Conservation (phyloP, 1,139 yeast species). For the Lodderomyces parapsilosis region DNA sequence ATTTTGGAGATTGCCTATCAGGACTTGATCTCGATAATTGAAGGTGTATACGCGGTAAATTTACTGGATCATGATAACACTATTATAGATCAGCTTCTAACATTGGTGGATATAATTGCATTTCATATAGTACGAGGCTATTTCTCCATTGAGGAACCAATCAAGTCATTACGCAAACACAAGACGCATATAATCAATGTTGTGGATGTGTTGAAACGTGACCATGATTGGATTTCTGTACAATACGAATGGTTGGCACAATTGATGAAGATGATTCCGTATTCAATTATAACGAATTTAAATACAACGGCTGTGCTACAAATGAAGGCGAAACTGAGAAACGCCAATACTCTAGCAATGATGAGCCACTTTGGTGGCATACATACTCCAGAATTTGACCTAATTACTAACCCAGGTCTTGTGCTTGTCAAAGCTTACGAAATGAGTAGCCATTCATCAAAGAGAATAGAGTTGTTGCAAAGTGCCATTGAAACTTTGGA, state of each 20-base stretch:
- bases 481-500: constrained; percentile 30
- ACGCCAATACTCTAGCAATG: constrained; percentile 9
- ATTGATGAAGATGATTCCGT: constrained; percentile 46
- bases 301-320: constrained; percentile 12
- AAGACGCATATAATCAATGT: constrained; percentile 56
- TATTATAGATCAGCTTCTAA: constrained; percentile 36
- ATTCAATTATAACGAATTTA: constrained; percentile 34
- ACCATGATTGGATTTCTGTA: constrained; percentile 38
- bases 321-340: constrained; percentile 11
- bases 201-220: constrained; percentile 16
- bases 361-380: constrained; percentile 36
- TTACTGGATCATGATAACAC: constrained; percentile 29
- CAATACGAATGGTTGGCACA: constrained; percentile 59
- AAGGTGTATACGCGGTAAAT: constrained; percentile 14
- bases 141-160: constrained; percentile 59
- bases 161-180: constrained; percentile 63
- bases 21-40: constrained; percentile 26
- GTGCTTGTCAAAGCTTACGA: constrained; percentile 26
- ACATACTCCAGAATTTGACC: constrained; percentile 23
- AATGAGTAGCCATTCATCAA: constrained; percentile 4
- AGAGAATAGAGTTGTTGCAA: constrained; percentile 28
- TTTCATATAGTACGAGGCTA: constrained; percentile 63
- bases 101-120: constrained; percentile 57
- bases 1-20: constrained; percentile 36
- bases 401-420: constrained; percentile 31